Base-by-base conservation (phyloP, 1,139 yeast genomes). In the Debaryomycetaceae sp. region DNA sequence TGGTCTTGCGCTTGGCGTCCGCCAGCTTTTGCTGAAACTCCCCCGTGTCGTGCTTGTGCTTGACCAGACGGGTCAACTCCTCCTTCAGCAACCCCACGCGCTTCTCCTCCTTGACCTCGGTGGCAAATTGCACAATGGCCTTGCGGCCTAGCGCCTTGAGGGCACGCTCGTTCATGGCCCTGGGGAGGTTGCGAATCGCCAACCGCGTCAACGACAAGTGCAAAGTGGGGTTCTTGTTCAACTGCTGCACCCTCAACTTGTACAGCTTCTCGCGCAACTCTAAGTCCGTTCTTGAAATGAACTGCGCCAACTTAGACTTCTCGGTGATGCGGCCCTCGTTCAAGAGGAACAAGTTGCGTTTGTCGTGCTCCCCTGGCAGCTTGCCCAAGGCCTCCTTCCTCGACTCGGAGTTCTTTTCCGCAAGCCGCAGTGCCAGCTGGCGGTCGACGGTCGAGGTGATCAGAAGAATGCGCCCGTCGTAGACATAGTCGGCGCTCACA, bases 51-150 rank as follows among this genome's bases (percentile, higher is more conserved):
- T 57, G 59, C 46, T 79, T 81, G 44, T 72, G 77, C 44, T 78
- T 79, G 5, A 76, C 71, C 2, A 97, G 88, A 51, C 97, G 76
- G 34, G 67, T 71, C 16, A 83, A 61, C 61, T 91, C 99, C 58
- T 93, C 99, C 55, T 85, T 85, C 18, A 89, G 81, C 34, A 91
- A 65, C 11, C 95, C 85, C 48, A 85, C 95, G 58, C 99, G 77
- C 38, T 65, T 58, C 8, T 67, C 80, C 25, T 76, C 74, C 45
- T 75, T 82, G 4, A 83, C 96, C 51, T 89, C 96, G 21, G 77
- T 83, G n/a, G 97, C 97, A 64, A 91, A 91, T 46, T 83, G 83
- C 18, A 91, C 96, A 34, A 91, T 88, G 0, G 96, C 97, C 54
- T 85, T 85, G 58, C 98, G 79, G 24, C 94, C 96, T 34, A 91